A percentile compares a stretch with the other conserved stretches of the same genome.
Evolutionary conservation across 768 basidiomycete genomes (phyloP).

Genomic region (Peribolospora baueri): DNA sequence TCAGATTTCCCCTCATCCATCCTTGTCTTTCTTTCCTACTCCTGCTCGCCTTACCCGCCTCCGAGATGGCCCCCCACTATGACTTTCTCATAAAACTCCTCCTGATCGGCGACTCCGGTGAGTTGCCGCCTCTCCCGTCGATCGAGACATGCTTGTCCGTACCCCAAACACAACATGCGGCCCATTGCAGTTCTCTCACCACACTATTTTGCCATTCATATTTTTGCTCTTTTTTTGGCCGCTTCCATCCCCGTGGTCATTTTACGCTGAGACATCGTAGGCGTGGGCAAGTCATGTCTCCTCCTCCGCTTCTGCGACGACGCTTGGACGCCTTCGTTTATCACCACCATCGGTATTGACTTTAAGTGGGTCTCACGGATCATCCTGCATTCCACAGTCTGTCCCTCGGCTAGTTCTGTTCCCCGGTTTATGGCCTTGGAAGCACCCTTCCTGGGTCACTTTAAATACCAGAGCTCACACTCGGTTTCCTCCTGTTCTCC

Average conservation of each 20-base stretch:
- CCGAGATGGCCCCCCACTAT: constrained; percentile 39
- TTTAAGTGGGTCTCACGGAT: constrained; percentile 32
- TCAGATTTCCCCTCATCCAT: too few species aligned
- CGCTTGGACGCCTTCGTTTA: constrained; percentile 97
- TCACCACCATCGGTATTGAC: constrained; percentile 97
- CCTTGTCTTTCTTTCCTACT: too few species aligned
- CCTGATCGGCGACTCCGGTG: constrained; percentile 23
- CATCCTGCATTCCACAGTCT: not conserved
- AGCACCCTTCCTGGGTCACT: not conserved
- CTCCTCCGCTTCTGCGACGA: constrained; percentile 76
- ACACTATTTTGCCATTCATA: not conserved
- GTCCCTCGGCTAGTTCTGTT: not conserved
- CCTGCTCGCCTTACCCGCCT: too few species aligned
- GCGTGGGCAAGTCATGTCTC: constrained; percentile 75
- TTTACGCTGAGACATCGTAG: constrained; percentile 14
- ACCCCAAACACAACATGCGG: not conserved
- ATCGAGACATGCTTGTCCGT: not conserved
- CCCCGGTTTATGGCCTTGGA: constrained; percentile 2
- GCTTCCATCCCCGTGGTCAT: constrained; percentile 12
- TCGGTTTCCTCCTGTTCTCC: too few species aligned
- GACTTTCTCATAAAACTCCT: constrained; percentile 48
- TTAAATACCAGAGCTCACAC: constrained; percentile 3
- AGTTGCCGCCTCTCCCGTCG: constrained; percentile 25
- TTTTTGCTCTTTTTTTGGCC: not conserved
- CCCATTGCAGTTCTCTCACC: not conserved